phyloP scores from a whole-genome alignment of 176 grass and related monocot genomes.

The Oryza rufipogon region DNA sequence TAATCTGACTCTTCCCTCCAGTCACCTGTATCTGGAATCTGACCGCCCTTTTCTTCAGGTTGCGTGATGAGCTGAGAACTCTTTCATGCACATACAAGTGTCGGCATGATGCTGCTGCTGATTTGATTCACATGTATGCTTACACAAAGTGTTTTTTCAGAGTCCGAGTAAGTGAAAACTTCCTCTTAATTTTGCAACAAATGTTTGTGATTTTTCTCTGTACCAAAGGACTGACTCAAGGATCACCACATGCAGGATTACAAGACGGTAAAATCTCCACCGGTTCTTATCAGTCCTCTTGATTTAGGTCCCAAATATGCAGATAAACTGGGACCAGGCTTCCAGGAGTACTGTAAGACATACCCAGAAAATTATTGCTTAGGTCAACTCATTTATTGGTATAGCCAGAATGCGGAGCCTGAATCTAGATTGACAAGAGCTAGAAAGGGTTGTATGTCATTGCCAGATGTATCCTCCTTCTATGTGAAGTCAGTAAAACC shows the following conservation, averaged over 20 bases:
- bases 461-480: constrained; percentile 84
- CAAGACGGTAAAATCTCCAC: constrained; percentile 77
- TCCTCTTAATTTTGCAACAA: constrained; percentile 14
- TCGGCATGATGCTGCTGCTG: constrained; percentile 94
- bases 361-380: constrained; percentile 90
- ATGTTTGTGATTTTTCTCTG: constrained; percentile 37
- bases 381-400: constrained; percentile 98
- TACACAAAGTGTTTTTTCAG: constrained; percentile 97
- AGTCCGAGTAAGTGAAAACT: constrained; percentile 62
- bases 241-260: constrained; percentile 69
- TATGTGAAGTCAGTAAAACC: constrained; percentile 76
- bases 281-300: constrained; percentile 90
- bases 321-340: constrained; percentile 84
- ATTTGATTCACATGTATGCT: constrained; percentile 98
- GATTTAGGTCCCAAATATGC: constrained; percentile 97
- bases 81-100: constrained; percentile 90
- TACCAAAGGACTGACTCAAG: constrained; percentile 39
- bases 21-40: constrained; percentile 4
- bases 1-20: background rate
- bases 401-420: constrained; percentile 85
- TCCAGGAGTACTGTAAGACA: constrained; percentile 91
- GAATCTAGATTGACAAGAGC: constrained; percentile 84
- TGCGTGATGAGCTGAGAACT: constrained; percentile 86
- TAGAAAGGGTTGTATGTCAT: constrained; percentile 90
- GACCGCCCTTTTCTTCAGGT: constrained; percentile 51